Base-by-base conservation (phyloP, 768 basidiomycete species). In the Amyloporia xantha region DNA sequence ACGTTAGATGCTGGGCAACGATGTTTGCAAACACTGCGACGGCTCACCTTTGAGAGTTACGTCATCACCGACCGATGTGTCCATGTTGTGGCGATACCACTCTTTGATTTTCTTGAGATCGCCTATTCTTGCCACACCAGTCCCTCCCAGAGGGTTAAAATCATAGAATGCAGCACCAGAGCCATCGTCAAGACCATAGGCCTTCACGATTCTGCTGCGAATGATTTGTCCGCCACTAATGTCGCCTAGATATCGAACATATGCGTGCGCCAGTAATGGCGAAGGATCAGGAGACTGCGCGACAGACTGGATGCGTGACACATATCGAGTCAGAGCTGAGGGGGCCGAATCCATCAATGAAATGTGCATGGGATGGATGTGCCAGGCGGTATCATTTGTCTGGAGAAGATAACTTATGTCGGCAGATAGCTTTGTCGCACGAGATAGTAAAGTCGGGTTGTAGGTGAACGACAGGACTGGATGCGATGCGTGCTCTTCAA, bases 181-280 rank as follows among this genome's bases (percentile, higher is more conserved):
- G n/a, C 65, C 68, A 25, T 72, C 71, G 45, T 80, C 73, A 2
- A 90, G 72, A 11, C 65, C 71, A 59, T 89, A 91, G 12, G 84
- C 77, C 62, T 84, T 84, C 13, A 73, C 72, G n/a, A 89, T 62
- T 27, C 70, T 71, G 36, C 77, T 71, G 20, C 79, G 71, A 58
- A 90, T 80, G 50, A 75, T 69, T 68, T 90, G 88, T 1, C 89
- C 88, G 4, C 88, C 87, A 38, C 81, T 84, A 26, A 90, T 70
- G 62, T 91, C 87, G 41, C 86, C 88, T 26, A 90, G 74, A 64
- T 90, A 90, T 27, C 86, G 76, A n/a, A 88, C 84, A 59, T 90
- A 90, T 1, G 87, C 73, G 63, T 91, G 89, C 0, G 87, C 82
- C 5, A 91, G 73, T 6, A 91, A 75, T 5, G 71, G 65, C 0